Evolutionary conservation across 1,139 yeast genomes (phyloP).

Genomic region (Geotrichum aggregatum): DNA sequence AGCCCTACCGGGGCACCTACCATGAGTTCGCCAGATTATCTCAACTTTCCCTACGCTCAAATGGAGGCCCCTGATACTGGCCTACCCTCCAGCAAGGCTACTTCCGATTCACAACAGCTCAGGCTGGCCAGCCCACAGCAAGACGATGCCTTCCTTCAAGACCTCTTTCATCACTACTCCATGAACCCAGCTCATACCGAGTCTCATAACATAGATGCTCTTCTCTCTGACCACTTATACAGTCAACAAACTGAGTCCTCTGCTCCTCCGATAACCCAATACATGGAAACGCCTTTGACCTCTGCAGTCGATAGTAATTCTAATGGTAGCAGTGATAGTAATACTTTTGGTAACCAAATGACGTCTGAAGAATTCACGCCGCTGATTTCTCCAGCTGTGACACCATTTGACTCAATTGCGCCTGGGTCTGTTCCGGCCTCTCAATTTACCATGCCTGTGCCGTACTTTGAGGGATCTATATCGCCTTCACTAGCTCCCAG

Average conservation of each 20-base stretch:
- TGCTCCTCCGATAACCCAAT: background rate
- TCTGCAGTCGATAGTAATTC: conserved; percentile 12
- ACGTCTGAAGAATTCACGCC: conserved; percentile 53
- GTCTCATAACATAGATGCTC: conserved; percentile 13
- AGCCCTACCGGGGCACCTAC: background rate
- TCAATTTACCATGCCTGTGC: conserved; percentile 35
- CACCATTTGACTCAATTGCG: conserved; percentile 51
- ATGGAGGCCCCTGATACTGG: background rate
- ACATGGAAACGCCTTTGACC: background rate
- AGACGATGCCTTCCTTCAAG: conserved; percentile 4
- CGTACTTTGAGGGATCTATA: conserved; percentile 51
- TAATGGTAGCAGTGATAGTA: background rate
- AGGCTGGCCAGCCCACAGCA: background rate
- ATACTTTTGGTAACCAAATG: background rate
- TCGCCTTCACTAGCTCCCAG: conserved; percentile 53
- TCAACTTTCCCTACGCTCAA: background rate
- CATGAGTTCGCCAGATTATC: background rate
- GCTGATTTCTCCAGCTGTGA: conserved; percentile 67
- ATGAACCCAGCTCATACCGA: background rate
- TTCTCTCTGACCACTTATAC: conserved; percentile 6
- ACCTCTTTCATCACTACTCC: conserved; percentile 15
- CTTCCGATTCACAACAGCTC: background rate
- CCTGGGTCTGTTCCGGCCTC: conserved; percentile 24
- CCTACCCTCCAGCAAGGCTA: background rate
- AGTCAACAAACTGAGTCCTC: background rate